Evolutionary conservation across 169 alveolate genomes (phyloP).

Genomic region (Eimeria tenella): DNA sequence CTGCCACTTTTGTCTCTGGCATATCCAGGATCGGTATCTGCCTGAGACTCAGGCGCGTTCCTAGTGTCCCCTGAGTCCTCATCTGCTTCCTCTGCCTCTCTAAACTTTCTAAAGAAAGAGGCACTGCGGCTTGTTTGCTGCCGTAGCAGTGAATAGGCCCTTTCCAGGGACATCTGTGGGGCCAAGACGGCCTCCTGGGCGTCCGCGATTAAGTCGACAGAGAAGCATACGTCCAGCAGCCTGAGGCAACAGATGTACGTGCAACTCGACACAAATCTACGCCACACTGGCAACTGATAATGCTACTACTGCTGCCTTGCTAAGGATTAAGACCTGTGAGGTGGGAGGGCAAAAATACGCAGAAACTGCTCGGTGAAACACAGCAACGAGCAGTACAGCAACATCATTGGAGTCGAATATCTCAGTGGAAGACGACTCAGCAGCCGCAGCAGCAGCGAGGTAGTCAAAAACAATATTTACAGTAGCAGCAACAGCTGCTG

Average conservation of each 20-base stretch:
- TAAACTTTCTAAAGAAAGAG: not conserved
- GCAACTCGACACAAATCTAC: not conserved
- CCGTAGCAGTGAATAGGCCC: slow-evolving; percentile 60
- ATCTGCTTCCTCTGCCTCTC: not conserved
- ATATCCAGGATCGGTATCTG: too few relatives aligned
- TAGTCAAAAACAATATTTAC: not conserved
- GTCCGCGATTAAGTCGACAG: slow-evolving; percentile 57
- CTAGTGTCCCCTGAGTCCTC: too few relatives aligned
- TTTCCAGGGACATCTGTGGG: slow-evolving; percentile 59
- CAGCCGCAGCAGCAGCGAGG: not conserved
- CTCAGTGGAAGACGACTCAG: not conserved
- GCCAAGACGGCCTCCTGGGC: slow-evolving; percentile 54
- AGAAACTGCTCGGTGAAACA: too few relatives aligned
- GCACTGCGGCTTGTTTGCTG: slow-evolving; percentile 14
- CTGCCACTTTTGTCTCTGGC: too few relatives aligned
- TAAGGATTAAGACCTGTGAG: not conserved
- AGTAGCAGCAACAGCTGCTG: not conserved
- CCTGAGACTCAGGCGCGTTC: too few relatives aligned
- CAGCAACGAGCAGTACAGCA: not conserved
- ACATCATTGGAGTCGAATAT: not conserved
- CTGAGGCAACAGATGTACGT: not conserved
- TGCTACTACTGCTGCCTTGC: not conserved
- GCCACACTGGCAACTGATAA: not conserved
- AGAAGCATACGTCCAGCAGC: slow-evolving; percentile 46
- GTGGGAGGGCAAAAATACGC: not conserved